A percentile compares a stretch with the other conserved stretches of the same genome.
Conservation (phyloP, 169 alveolate species). For the Cyclospora cayetanensis region DNA sequence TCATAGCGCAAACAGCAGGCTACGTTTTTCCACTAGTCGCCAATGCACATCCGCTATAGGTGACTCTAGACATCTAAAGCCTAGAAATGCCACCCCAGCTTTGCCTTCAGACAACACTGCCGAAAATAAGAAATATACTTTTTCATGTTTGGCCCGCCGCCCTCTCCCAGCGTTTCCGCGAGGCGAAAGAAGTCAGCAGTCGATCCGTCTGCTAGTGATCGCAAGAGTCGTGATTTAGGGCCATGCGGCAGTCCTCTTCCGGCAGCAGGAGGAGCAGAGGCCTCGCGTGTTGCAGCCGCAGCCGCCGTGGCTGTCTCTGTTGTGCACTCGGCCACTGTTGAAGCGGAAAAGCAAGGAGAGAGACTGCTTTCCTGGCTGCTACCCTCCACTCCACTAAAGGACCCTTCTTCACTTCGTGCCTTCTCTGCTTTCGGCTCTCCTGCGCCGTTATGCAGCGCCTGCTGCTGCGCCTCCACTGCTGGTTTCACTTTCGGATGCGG, state of each 20-base stretch:
- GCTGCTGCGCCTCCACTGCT: background rate
- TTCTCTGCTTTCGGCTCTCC: background rate
- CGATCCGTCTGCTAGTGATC: constrained; percentile 10
- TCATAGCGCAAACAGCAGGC: too few relatives aligned
- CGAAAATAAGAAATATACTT: constrained; percentile 21
- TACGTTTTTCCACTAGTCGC: too few relatives aligned
- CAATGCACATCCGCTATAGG: too few relatives aligned
- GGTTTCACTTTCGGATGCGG: too few relatives aligned
- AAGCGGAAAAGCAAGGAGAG: too few relatives aligned
- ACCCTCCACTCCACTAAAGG: too few relatives aligned
- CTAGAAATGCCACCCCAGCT: background rate
- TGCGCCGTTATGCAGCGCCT: background rate
- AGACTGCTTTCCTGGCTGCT: too few relatives aligned
- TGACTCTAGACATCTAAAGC: background rate
- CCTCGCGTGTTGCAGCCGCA: background rate
- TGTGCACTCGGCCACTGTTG: too few relatives aligned
- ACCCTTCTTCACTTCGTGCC: background rate
- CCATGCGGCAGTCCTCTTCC: too few relatives aligned
- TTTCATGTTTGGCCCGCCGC: constrained; percentile 61
- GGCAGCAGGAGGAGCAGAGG: too few relatives aligned
- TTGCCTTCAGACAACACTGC: background rate
- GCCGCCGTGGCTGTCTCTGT: background rate
- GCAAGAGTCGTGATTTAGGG: constrained; percentile 7
- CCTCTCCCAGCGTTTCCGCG: constrained; percentile 59
- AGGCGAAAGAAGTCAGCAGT: constrained; percentile 54